Conservation (phyloP, 1,284 basidiomycete species). For the Salmacisia buchloeana region DNA sequence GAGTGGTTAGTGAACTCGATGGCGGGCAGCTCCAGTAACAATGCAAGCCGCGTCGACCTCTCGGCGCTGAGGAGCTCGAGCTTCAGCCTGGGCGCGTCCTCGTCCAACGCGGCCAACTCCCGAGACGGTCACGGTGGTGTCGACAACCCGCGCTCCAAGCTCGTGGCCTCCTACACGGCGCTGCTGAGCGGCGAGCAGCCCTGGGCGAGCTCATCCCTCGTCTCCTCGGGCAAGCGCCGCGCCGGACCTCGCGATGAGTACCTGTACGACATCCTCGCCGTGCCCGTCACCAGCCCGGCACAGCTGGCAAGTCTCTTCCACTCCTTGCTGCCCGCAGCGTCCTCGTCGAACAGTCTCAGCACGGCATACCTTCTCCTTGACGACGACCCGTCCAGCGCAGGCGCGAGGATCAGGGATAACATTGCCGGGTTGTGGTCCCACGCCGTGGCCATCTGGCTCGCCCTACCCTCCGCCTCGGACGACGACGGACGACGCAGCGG, state of each 20-base stretch:
- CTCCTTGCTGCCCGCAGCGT: background rate
- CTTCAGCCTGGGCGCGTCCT: no score
- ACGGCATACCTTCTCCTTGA: background rate
- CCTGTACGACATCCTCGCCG: background rate
- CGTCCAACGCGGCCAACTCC: no score
- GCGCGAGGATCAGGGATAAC: background rate
- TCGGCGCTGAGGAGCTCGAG: no score
- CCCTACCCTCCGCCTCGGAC: background rate
- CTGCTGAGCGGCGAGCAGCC: background rate
- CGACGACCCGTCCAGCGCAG: background rate
- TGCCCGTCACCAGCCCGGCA: background rate
- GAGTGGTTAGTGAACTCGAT: no score
- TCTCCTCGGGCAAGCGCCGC: background rate
- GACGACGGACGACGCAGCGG: background rate
- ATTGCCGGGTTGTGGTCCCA: background rate
- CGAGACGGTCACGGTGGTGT: no score
- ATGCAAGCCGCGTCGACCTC: no score
- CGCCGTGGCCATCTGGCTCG: background rate
- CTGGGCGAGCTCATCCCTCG: background rate
- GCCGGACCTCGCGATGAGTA: background rate
- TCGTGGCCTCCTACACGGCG: background rate
- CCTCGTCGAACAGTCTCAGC: background rate
- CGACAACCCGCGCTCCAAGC: conserved; percentile 6
- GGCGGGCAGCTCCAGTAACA: no score
- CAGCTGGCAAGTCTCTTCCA: background rate